Conservation (phyloP, 2,329 filamentous ascomycete species). For the Exophiala alcalophila region DNA sequence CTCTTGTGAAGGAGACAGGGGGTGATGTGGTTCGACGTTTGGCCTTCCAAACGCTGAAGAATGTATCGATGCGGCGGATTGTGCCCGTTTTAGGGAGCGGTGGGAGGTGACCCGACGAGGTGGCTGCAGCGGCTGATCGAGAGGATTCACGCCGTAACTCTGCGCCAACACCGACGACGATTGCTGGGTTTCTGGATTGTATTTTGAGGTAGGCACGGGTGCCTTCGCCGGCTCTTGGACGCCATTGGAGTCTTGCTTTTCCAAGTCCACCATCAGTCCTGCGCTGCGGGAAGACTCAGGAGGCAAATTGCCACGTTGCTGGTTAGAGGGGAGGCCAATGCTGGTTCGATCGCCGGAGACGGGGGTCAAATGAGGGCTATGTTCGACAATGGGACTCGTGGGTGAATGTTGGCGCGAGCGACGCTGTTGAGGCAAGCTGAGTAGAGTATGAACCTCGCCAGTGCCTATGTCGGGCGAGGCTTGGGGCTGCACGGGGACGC, state of each 20-base stretch:
- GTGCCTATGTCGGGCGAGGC: slow-evolving; percentile 38
- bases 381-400: slow-evolving; percentile 49
- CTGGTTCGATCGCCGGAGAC: slow-evolving; percentile 48
- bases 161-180: slow-evolving; percentile 23
- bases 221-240: slow-evolving; percentile 18
- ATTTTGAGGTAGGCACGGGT: slow-evolving; percentile 22
- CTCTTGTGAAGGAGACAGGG: slow-evolving; percentile 19
- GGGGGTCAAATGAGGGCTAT: slow-evolving; percentile 34
- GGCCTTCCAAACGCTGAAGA: slow-evolving; percentile 38
- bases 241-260: slow-evolving; percentile 21
- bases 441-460: slow-evolving; percentile 50
- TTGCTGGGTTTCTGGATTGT: slow-evolving; percentile 22
- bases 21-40: slow-evolving; percentile 32
- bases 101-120: slow-evolving; percentile 29
- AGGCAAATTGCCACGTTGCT: slow-evolving; percentile 38
- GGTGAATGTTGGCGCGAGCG: slow-evolving; percentile 52
- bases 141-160: slow-evolving; percentile 28
- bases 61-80: slow-evolving; percentile 42
- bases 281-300: slow-evolving; percentile 9
- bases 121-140: slow-evolving; percentile 30
- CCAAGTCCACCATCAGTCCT: slow-evolving; percentile 23
- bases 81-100: slow-evolving; percentile 35
- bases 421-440: slow-evolving; percentile 57
- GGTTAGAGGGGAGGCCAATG: slow-evolving; percentile 49
- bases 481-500: slow-evolving; percentile 42